Evolutionary conservation across 495 filamentous ascomycete species (phyloP).

Genomic region (Xylaria curta): DNA sequence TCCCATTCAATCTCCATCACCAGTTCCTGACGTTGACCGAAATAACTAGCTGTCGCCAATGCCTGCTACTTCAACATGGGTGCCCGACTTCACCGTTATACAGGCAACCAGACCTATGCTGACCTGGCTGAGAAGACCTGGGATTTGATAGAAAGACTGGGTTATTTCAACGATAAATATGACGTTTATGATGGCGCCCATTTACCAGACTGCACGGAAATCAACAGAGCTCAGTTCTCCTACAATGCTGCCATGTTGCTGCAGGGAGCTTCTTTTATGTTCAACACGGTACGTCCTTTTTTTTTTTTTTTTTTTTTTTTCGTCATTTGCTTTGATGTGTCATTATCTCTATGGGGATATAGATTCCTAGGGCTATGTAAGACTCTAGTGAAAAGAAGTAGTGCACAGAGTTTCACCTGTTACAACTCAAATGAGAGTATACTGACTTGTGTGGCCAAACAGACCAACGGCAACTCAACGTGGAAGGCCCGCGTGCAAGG

Average conservation of each 20-base stretch:
- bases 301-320: background rate
- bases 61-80: constrained; percentile 69
- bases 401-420: background rate
- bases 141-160: constrained; percentile 55
- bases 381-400: background rate
- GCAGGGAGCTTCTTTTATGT: constrained; percentile 63
- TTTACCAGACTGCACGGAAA: constrained; percentile 44
- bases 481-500: constrained; percentile 55
- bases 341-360: background rate
- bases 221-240: constrained; percentile 55
- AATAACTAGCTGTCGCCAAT: constrained; percentile 53
- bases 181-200: constrained; percentile 59
- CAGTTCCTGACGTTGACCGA: background rate
- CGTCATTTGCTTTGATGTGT: background rate
- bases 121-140: constrained; percentile 66
- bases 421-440: background rate
- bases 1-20: background rate
- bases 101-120: constrained; percentile 64
- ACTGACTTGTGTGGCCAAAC: constrained; percentile 23
- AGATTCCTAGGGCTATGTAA: background rate
- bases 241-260: constrained; percentile 67
- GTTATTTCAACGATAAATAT: constrained; percentile 48
- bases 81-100: constrained; percentile 65
- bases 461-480: constrained; percentile 55
- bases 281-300: constrained; percentile 53